Percentiles rank a stretch among this genome's conserved stretches.
These are phyloP conservation scores for Cyberlindnera galapagoensis DNA, from an alignment of 805 yeast genomes.

Conservation along the genomic window DNA sequence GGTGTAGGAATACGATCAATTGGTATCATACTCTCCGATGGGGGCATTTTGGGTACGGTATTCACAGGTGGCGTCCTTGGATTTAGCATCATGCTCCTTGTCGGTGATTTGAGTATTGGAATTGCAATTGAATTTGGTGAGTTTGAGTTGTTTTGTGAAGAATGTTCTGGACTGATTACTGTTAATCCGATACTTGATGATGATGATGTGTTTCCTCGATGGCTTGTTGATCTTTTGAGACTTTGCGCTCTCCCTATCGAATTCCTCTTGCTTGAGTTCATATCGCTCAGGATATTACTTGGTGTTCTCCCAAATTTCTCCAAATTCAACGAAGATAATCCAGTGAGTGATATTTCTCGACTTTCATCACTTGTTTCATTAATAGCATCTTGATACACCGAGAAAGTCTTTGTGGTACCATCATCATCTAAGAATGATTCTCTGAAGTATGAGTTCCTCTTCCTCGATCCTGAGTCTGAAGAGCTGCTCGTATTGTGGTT, in stretches of 20 bases:
- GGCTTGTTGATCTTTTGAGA: no score
- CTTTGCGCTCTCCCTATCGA: no score
- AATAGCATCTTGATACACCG: constrained; percentile 20
- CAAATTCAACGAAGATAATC: constrained; percentile 15
- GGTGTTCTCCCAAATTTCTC: no score
- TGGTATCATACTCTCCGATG: no score
- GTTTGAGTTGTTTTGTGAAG: no score
- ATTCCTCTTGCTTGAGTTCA: constrained; percentile 8
- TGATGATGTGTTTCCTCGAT: no score
- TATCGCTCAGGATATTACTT: constrained; percentile 14
- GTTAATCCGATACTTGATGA: no score
- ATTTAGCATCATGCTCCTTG: neutral
- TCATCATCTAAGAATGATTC: constrained; percentile 22
- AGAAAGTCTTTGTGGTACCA: constrained; percentile 17
- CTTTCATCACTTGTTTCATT: constrained; percentile 19
- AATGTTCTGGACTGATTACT: no score
- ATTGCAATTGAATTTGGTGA: no score
- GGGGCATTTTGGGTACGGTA: no score
- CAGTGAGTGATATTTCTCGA: constrained; percentile 15
- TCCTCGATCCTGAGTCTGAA: constrained; percentile 1
- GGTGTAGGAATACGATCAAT: constrained; percentile 15
- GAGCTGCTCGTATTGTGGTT: constrained; percentile 11
- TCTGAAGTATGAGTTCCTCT: constrained; percentile 19
- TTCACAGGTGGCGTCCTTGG: neutral
- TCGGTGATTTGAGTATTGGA: no score